Percentiles rank a stretch among this genome's conserved stretches.
Conservation (phyloP, 257 asterid genomes). For the Solanum stenotomum region DNA sequence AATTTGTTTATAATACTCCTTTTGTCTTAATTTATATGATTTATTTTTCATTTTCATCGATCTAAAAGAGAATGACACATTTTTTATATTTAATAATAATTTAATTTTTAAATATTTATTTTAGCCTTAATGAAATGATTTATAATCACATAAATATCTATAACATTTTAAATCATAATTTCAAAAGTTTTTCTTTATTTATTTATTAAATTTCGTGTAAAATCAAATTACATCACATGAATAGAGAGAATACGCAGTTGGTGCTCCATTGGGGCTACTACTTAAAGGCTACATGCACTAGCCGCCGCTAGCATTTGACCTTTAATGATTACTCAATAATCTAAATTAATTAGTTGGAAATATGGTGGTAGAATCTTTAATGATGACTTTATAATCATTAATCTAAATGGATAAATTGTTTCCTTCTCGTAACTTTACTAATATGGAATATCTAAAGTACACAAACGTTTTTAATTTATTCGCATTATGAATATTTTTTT, state of each 20-base stretch:
- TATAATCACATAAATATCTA: too few relatives aligned
- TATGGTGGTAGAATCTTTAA: neutral
- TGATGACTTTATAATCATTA: neutral
- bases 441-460: neutral
- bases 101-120: neutral
- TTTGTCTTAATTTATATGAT: neutral
- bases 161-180: too few relatives aligned
- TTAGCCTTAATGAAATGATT: neutral
- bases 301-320: neutral
- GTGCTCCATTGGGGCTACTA: neutral
- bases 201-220: neutral
- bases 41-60: too few relatives aligned
- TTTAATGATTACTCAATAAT: neutral
- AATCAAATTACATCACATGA: neutral
- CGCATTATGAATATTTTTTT: too few relatives aligned
- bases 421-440: neutral
- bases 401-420: neutral
- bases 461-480: neutral
- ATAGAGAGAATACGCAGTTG: neutral
- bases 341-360: neutral
- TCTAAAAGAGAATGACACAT: too few relatives aligned
- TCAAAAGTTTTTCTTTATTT: too few relatives aligned
- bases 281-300: neutral
- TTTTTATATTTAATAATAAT: neutral
- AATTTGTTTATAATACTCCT: neutral